phyloP scores from a whole-genome alignment of 2,329 filamentous ascomycete genomes.

The Fusarium sp. region DNA sequence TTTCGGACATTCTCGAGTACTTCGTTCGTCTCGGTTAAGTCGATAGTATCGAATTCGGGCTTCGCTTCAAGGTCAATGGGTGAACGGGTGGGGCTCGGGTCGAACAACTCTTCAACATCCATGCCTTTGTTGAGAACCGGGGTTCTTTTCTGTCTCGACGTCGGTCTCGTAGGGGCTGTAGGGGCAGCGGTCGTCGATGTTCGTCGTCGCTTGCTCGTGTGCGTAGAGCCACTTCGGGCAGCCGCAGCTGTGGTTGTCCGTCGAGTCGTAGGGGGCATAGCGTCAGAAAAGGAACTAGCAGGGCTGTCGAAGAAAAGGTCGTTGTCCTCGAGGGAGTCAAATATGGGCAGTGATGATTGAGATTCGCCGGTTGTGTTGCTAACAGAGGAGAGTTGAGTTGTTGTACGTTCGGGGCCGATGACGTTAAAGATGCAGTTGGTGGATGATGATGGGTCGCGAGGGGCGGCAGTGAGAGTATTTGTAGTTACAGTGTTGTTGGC shows the following conservation, averaged over 20 bases:
- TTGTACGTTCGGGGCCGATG: constrained; percentile 38
- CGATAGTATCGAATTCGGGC: constrained; percentile 51
- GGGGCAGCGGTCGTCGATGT: constrained; percentile 30
- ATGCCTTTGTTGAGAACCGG: constrained; percentile 26
- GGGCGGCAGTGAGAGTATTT: constrained; percentile 28
- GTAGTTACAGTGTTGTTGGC: constrained; percentile 11
- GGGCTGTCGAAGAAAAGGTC: constrained; percentile 44
- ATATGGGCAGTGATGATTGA: constrained; percentile 45
- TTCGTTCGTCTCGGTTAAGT: constrained; percentile 58
- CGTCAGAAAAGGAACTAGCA: constrained; percentile 49
- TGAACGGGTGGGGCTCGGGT: constrained; percentile 33
- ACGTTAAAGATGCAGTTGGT: constrained; percentile 34
- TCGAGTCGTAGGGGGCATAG: constrained; percentile 47
- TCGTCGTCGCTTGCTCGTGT: constrained; percentile 49
- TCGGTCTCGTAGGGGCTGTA: constrained; percentile 6
- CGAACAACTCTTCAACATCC: constrained; percentile 50
- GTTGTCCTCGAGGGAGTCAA: constrained; percentile 50
- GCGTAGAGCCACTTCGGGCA: constrained; percentile 21
- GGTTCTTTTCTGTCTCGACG: constrained; percentile 23
- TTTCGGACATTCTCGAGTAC: constrained; percentile 60
- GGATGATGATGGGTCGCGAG: constrained; percentile 45
- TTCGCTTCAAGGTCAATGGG: constrained; percentile 30
- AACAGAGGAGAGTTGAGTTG: constrained; percentile 42
- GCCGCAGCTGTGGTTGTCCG: constrained; percentile 34
- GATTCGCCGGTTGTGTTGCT: constrained; percentile 45